Conservation (phyloP, 371 early-diverging fungal genomes). For the Rhizopus stolonifer region DNA sequence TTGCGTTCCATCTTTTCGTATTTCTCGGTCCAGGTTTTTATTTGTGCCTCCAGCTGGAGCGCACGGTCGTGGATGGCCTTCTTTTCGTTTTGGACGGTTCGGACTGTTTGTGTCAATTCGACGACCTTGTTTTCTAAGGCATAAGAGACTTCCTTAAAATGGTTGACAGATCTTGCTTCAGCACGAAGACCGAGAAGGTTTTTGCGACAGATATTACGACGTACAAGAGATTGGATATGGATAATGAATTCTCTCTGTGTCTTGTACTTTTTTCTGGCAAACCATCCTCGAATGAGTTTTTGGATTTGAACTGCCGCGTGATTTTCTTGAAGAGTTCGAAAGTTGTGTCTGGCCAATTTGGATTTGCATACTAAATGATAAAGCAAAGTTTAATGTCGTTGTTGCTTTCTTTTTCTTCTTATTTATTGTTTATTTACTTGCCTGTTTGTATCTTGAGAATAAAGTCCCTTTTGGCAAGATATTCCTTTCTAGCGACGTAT, state of each 20-base stretch:
- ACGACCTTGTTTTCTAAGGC: slow-evolving; percentile 95
- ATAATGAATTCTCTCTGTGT: slow-evolving; percentile 58
- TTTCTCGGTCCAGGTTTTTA: slow-evolving; percentile 71
- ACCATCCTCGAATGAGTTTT: slow-evolving; percentile 62
- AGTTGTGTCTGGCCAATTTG: slow-evolving; percentile 53
- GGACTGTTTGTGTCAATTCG: slow-evolving; percentile 84
- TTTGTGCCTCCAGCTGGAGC: slow-evolving; percentile 67
- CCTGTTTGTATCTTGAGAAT: slow-evolving; percentile 51
- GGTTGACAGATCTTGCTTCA: slow-evolving; percentile 90
- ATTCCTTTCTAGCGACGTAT: slow-evolving; percentile 63
- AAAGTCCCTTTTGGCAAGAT: slow-evolving; percentile 37
- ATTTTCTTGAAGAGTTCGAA: slow-evolving; percentile 49
- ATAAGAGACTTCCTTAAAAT: slow-evolving; percentile 93
- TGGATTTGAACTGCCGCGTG: slow-evolving; percentile 80
- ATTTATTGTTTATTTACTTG: too few relatives aligned
- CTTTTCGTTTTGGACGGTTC: slow-evolving; percentile 68
- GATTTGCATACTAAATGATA: slow-evolving; percentile 47
- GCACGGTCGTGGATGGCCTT: slow-evolving; percentile 57
- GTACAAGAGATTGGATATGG: slow-evolving; percentile 80
- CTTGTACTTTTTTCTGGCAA: slow-evolving; percentile 63
- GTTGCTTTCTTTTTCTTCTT: too few relatives aligned
- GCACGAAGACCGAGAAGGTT: slow-evolving; percentile 65
- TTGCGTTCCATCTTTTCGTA: slow-evolving; percentile 58
- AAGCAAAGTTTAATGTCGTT: too few relatives aligned
- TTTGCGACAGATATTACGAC: slow-evolving; percentile 73